Conservation (phyloP, 306 rosid species). For the Prunus persica region Prunus_persica_NCBIv2 NC_034014.1:2369001-2369500, state of each 20-base stretch:
- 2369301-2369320: neutral
- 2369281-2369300: neutral
- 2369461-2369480: neutral
- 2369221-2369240: conserved; percentile 31
- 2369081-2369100: neutral
- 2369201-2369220: conserved; percentile 17
- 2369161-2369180: neutral
- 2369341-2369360: conserved; percentile 14
- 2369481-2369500: conserved; percentile 9
- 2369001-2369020: neutral
- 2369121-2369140: too few species aligned
- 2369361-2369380: conserved; percentile 35
- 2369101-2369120: neutral
- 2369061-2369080: neutral
- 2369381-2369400: conserved; percentile 23
- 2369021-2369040: neutral
- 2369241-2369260: conserved; percentile 37
- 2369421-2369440: conserved; percentile 21
- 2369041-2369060: neutral
- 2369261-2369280: conserved; percentile 8
- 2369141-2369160: too few species aligned
- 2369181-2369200: conserved; percentile 35
- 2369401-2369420: conserved; percentile 20
- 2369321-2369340: neutral
- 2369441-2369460: conserved; percentile 14